phyloP scores from a whole-genome alignment of 306 rosid genomes.

The Vigna trinervia region DNA sequence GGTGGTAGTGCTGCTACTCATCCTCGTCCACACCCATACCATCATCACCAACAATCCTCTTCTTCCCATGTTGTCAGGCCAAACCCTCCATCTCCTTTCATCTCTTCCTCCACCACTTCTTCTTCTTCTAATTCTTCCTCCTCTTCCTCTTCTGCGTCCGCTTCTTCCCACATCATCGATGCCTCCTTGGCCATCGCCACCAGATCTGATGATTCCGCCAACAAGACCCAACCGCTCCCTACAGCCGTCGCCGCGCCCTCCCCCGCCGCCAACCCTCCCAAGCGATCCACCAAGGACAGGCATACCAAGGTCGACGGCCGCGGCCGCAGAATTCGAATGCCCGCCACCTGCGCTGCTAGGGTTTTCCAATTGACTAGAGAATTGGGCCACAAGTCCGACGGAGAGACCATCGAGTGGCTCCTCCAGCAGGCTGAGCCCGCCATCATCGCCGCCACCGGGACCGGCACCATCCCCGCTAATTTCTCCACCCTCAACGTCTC shows the following conservation, averaged over 20 bases:
- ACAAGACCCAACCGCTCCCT: conserved; percentile 41
- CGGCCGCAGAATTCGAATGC: conserved; percentile 94
- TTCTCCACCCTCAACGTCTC: conserved; percentile 83
- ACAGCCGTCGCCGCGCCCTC: background rate
- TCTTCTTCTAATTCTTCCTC: conserved; percentile 38
- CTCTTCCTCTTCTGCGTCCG: conserved; percentile 48
- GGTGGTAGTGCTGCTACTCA: background rate
- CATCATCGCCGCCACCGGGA: conserved; percentile 81
- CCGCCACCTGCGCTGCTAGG: conserved; percentile 91
- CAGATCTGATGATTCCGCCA: conserved; percentile 74
- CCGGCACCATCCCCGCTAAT: conserved; percentile 92
- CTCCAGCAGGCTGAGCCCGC: conserved; percentile 95
- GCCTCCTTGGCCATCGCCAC: conserved; percentile 90
- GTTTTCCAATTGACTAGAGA: conserved; percentile 90
- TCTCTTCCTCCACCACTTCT: conserved; percentile 67
- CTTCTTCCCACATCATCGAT: conserved; percentile 64
- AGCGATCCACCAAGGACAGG: conserved; percentile 87
- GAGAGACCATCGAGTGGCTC: conserved; percentile 93
- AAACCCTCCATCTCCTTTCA: conserved; percentile 42
- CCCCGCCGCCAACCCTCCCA: conserved; percentile 41
- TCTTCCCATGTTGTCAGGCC: conserved; percentile 50
- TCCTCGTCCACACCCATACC: background rate
- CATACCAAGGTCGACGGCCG: conserved; percentile 95
- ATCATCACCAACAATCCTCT: conserved; percentile 34
- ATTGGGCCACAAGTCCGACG: conserved; percentile 89